Conservation (phyloP, 148 eudicot species). For the Vaccinium corymbosum region DNA sequence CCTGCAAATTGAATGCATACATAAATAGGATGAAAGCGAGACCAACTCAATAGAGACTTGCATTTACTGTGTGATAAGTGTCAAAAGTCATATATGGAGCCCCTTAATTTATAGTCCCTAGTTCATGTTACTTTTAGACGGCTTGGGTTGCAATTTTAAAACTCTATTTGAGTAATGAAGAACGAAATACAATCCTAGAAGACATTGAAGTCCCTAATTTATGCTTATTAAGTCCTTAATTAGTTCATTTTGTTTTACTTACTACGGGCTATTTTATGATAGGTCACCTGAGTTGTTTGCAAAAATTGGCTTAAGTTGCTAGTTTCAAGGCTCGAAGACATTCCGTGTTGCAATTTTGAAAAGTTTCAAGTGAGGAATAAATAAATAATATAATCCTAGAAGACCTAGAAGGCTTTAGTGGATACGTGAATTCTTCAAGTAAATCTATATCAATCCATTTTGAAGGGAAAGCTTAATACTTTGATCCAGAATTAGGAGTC, state of each 20-base stretch:
- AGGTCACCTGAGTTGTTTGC: not conserved
- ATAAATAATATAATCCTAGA: not conserved
- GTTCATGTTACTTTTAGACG: too few species aligned
- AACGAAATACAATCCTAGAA: too few species aligned
- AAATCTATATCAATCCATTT: not conserved
- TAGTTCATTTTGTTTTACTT: not conserved
- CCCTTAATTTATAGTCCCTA: not conserved
- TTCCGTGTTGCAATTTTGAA: not conserved
- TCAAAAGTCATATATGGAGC: not conserved
- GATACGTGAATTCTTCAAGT: not conserved
- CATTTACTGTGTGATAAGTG: not conserved
- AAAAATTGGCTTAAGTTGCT: too few species aligned
- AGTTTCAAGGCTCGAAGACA: not conserved
- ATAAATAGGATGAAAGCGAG: not conserved
- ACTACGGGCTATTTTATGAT: not conserved
- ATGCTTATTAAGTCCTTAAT: not conserved
- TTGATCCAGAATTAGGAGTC: not conserved
- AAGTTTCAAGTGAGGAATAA: not conserved
- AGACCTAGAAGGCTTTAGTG: not conserved
- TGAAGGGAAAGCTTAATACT: not conserved
- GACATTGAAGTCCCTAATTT: not conserved
- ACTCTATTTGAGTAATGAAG: too few species aligned
- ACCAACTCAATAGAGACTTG: not conserved
- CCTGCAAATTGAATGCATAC: constrained; percentile 17
- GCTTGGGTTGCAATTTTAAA: too few species aligned